These are phyloP conservation scores for Asparagopsis taxiformis DNA, from an alignment of 31 red algal species.

Conservation along the genomic window DNA sequence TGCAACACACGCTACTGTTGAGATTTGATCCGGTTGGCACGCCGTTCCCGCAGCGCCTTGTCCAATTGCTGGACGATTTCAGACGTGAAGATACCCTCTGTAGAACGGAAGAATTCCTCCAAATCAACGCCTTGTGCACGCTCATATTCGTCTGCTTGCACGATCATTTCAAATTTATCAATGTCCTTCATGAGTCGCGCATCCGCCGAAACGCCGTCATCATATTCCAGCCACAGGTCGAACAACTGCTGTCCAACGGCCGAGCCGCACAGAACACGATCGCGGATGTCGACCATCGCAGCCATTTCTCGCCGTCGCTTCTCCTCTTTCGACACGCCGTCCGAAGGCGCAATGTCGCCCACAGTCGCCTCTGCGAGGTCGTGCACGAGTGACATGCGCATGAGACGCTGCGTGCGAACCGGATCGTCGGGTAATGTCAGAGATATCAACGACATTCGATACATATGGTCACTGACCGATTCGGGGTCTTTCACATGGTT, in stretches of 20 bases:
- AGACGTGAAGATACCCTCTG: slow-evolving; percentile 19
- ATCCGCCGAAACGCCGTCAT: slow-evolving; percentile 41
- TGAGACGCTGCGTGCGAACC: slow-evolving; percentile 19
- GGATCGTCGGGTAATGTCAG: slow-evolving; percentile 26
- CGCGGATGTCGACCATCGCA: slow-evolving; percentile 80
- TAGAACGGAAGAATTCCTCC: slow-evolving; percentile 56
- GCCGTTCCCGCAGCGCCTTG: slow-evolving; percentile 26
- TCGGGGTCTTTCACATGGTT: slow-evolving; percentile 55
- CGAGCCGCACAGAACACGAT: slow-evolving; percentile 40
- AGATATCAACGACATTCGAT: slow-evolving; percentile 82
- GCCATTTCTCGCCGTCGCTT: slow-evolving; percentile 68
- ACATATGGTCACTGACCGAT: slow-evolving; percentile 88
- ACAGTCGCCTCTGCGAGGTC: slow-evolving; percentile 87
- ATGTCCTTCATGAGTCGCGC: slow-evolving; percentile 84
- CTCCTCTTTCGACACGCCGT: slow-evolving; percentile 64
- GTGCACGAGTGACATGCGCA: slow-evolving; percentile 87
- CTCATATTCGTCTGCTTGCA: slow-evolving; percentile 94
- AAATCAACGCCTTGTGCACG: slow-evolving; percentile 30
- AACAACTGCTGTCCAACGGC: slow-evolving; percentile 55
- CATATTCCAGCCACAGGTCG: slow-evolving; percentile 90
- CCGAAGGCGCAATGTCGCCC: slow-evolving; percentile 86
- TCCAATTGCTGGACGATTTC: slow-evolving; percentile 8
- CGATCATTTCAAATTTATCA: slow-evolving; percentile 96
- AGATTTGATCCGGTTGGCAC: not conserved
- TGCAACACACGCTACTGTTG: not conserved